Conservation (phyloP, 139 green algal genomes). For the Coelastrella sp. region DNA sequence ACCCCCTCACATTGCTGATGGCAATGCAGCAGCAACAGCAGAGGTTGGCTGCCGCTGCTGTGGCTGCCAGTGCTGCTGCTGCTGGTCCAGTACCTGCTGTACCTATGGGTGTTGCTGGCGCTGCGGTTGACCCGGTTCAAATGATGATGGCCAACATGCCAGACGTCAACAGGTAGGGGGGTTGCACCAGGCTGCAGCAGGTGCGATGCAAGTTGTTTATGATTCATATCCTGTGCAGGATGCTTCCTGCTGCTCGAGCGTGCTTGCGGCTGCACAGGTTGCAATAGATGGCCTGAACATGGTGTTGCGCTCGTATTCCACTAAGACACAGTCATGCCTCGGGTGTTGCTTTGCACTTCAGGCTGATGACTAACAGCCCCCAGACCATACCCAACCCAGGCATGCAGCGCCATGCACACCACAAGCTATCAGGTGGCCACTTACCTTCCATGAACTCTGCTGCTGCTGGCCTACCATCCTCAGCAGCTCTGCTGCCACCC, state of each 20-base stretch:
- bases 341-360: background rate
- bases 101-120: background rate
- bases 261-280: no score
- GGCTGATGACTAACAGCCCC: background rate
- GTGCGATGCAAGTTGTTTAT: no score
- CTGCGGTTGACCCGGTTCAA: background rate
- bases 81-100: background rate
- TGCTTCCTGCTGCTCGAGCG: no score
- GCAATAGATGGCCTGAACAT: no score
- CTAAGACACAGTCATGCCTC: no score
- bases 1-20: slow-evolving; percentile 11
- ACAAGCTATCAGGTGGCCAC: background rate
- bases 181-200: no score
- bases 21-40: slow-evolving; percentile 34
- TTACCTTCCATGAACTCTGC: background rate
- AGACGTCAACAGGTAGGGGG: background rate
- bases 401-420: background rate
- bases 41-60: background rate
- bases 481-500: background rate
- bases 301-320: no score
- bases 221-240: no score
- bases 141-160: background rate
- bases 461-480: background rate
- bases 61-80: background rate
- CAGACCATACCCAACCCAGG: background rate